phyloP scores from a whole-genome alignment of 129 eudicot genomes.

The Flaveria robusta region DNA sequence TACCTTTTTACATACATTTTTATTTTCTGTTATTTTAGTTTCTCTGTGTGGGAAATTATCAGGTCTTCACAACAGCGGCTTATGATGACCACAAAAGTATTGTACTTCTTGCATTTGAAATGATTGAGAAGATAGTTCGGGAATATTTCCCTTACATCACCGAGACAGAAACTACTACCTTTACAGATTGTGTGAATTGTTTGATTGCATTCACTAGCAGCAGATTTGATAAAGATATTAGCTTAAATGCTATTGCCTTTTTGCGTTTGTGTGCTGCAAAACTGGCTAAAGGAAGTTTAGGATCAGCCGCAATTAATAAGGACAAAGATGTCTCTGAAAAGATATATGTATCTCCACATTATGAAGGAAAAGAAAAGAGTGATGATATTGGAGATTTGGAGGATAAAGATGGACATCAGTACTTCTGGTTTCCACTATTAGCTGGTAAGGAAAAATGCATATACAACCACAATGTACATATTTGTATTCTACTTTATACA shows the following conservation, averaged over 20 bases:
- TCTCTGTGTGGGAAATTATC: conserved; percentile 19
- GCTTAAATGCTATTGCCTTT: conserved; percentile 89
- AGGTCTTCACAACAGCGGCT: conserved; percentile 98
- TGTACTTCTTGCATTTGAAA: conserved; percentile 88
- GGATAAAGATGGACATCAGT: conserved; percentile 77
- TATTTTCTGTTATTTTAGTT: neutral
- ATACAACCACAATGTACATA: neutral
- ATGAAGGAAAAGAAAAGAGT: conserved; percentile 50
- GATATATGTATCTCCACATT: conserved; percentile 49
- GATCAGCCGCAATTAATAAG: conserved; percentile 43
- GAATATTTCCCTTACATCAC: conserved; percentile 96
- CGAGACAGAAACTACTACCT: conserved; percentile 95
- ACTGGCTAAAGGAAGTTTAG: conserved; percentile 88
- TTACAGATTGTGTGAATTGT: conserved; percentile 95
- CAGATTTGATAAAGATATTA: conserved; percentile 84
- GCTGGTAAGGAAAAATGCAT: conserved; percentile 61
- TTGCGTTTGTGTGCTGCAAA: conserved; percentile 86
- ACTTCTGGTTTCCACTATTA: conserved; percentile 94
- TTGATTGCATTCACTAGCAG: conserved; percentile 92
- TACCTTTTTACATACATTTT: neutral
- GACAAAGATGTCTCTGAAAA: conserved; percentile 57
- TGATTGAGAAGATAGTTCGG: conserved; percentile 88
- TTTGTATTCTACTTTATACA: conserved; percentile 6
- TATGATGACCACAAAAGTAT: conserved; percentile 95
- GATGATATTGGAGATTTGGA: conserved; percentile 53